Percentiles rank a stretch among this genome's conserved stretches.
Evolutionary conservation across 2,329 filamentous ascomycete species (phyloP).

Genomic region (Alternaria triticina): DNA sequence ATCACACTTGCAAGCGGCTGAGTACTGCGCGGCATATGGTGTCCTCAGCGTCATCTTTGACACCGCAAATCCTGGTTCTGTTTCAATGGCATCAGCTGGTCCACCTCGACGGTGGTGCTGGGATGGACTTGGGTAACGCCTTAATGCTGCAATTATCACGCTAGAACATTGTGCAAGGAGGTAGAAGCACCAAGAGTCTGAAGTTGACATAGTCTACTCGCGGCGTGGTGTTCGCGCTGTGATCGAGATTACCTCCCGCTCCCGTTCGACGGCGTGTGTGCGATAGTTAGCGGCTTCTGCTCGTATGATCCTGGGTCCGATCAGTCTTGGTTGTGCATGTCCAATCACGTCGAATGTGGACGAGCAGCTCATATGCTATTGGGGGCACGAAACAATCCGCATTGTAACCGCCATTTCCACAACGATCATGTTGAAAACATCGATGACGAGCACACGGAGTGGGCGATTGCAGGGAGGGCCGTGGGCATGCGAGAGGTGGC

Average conservation of each 20-base stretch:
- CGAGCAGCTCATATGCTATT: background rate
- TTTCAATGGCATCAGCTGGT: background rate
- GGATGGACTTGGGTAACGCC: background rate
- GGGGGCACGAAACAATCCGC: background rate
- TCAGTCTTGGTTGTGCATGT: conserved; percentile 22
- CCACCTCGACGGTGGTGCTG: conserved; percentile 4
- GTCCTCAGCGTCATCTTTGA: background rate
- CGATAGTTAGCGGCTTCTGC: conserved; percentile 33
- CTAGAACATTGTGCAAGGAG: background rate
- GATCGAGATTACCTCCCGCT: conserved; percentile 38
- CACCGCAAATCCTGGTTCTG: background rate
- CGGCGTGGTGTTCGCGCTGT: conserved; percentile 21
- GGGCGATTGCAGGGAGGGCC: conserved; percentile 1
- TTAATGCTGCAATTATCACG: conserved; percentile 2
- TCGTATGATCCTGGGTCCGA: conserved; percentile 38
- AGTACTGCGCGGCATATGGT: background rate
- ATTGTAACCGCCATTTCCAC: background rate
- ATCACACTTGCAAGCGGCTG: background rate
- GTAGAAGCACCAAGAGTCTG: background rate
- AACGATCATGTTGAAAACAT: background rate
- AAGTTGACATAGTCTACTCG: conserved; percentile 12
- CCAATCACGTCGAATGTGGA: conserved; percentile 6
- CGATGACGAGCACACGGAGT: conserved; percentile 16
- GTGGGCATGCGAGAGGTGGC: conserved; percentile 12
- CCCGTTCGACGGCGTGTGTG: conserved; percentile 38